phyloP scores from a whole-genome alignment of 2,329 filamentous ascomycete genomes.

The Chaetoscypha palmicola region DNA sequence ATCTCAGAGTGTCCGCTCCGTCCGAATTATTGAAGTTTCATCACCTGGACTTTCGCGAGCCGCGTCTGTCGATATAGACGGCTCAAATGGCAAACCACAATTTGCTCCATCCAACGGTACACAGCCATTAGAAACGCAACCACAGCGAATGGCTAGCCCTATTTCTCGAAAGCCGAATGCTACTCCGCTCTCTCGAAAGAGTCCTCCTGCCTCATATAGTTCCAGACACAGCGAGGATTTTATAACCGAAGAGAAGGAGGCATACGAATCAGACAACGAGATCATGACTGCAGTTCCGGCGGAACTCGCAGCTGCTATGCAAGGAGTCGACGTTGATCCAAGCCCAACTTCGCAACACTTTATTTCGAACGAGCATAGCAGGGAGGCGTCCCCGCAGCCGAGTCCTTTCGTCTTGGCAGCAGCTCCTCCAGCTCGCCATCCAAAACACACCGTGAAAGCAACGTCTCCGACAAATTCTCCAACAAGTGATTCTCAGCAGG shows the following conservation, averaged over 20 bases:
- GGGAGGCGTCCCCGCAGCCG: slow-evolving; percentile 7
- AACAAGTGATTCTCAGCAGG: too few species aligned
- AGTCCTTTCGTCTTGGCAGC: slow-evolving; percentile 22
- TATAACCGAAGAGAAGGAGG: slow-evolving; percentile 27
- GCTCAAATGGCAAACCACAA: slow-evolving; percentile 16
- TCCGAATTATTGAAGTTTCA: slow-evolving; percentile 30
- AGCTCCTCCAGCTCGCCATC: slow-evolving; percentile 22
- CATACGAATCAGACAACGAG: slow-evolving; percentile 8
- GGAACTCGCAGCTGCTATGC: slow-evolving; percentile 23
- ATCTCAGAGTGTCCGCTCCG: slow-evolving; percentile 27
- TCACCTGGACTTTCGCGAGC: slow-evolving; percentile 20
- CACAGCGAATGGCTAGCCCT: slow-evolving; percentile 23
- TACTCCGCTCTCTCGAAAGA: slow-evolving; percentile 22
- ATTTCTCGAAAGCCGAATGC: slow-evolving; percentile 17
- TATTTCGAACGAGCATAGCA: neutral
- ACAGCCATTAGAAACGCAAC: slow-evolving; percentile 17
- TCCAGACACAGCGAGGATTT: slow-evolving; percentile 22
- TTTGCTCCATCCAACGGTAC: slow-evolving; percentile 22
- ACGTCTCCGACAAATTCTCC: slow-evolving; percentile 4
- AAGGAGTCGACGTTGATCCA: slow-evolving; percentile 21
- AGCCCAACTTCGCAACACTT: slow-evolving; percentile 12
- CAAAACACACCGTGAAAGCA: slow-evolving; percentile 4
- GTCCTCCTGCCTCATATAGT: slow-evolving; percentile 16
- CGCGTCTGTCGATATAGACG: slow-evolving; percentile 18
- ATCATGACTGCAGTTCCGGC: slow-evolving; percentile 19